These are phyloP conservation scores for Solanum verrucosum DNA, from an alignment of 257 asterid genomes.

Conservation along the genomic window DNA sequence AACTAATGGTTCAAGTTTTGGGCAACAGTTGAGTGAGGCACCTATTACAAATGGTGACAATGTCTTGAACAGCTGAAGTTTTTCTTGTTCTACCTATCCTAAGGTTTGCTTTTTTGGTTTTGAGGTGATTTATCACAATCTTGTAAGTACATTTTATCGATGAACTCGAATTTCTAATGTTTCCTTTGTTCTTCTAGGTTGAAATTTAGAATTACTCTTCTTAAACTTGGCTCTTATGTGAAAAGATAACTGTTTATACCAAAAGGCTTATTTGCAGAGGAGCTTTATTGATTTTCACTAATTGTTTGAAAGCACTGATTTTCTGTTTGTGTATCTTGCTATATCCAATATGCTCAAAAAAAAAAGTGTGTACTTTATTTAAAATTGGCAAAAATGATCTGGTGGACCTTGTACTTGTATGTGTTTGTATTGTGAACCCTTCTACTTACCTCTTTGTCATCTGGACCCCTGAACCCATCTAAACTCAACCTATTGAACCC, in stretches of 20 bases:
- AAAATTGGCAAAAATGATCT: too few relatives aligned
- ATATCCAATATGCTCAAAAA: neutral
- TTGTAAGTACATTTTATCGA: neutral
- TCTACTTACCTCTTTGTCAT: too few relatives aligned
- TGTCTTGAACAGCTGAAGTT: neutral
- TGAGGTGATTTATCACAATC: neutral
- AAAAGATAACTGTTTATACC: neutral
- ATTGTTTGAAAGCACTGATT: neutral
- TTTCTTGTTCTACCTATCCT: neutral
- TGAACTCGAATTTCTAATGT: neutral
- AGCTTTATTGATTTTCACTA: neutral
- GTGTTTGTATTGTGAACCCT: too few relatives aligned
- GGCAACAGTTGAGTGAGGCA: constrained; percentile 24
- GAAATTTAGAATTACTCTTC: neutral
- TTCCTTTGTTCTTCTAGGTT: neutral
- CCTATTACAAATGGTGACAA: constrained; percentile 25
- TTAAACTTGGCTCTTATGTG: neutral
- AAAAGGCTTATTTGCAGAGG: neutral
- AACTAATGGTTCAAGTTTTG: constrained; percentile 22
- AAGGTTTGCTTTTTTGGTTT: neutral
- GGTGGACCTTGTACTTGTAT: too few relatives aligned
- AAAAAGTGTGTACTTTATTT: neutral
- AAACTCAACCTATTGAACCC: too few relatives aligned
- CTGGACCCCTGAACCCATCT: too few relatives aligned
- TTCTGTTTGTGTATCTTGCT: neutral